Percentiles rank a stretch among this genome's conserved stretches.
These are phyloP conservation scores for Verticillium zaregamsianum DNA, from an alignment of 2,329 filamentous ascomycete species.

Conservation along the genomic window DNA sequence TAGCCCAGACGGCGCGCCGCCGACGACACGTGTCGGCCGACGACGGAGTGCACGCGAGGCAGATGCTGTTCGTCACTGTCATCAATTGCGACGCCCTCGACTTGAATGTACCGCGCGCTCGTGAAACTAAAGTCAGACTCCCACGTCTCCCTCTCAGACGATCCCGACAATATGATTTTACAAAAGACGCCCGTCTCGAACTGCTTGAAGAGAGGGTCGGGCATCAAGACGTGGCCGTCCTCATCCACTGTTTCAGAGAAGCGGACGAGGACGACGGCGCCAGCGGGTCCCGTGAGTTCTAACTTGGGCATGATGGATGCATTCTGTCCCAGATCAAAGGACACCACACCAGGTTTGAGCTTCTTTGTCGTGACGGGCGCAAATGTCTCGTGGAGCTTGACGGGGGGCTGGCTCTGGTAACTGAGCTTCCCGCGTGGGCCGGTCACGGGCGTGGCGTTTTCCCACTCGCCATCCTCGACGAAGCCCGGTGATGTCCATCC, in stretches of 20 bases:
- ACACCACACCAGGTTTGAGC: constrained; percentile 13
- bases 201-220: constrained; percentile 31
- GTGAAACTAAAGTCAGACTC: constrained; percentile 37
- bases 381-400: constrained; percentile 30
- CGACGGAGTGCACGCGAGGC: constrained; percentile 27
- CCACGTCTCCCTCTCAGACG: constrained; percentile 24
- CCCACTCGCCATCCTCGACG: constrained; percentile 20
- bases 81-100: constrained; percentile 29
- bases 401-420: constrained; percentile 35
- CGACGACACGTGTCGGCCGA: constrained; percentile 33
- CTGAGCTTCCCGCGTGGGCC: constrained; percentile 31
- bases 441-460: constrained; percentile 28
- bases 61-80: constrained; percentile 14
- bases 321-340: constrained; percentile 19
- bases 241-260: constrained; percentile 21
- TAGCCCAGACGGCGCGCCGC: constrained; percentile 28
- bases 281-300: constrained; percentile 13
- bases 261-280: constrained; percentile 13
- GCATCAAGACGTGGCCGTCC: constrained; percentile 29
- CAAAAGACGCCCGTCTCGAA: constrained; percentile 30
- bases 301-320: constrained; percentile 19
- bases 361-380: constrained; percentile 18
- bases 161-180: constrained; percentile 27
- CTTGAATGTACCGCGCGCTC: constrained; percentile 34
- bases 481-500: constrained; percentile 26